Evolutionary conservation across 129 eudicot genomes (phyloP), one percentile per base, ranked within the genome.

Genomic region (Arctium lappa): DNA sequence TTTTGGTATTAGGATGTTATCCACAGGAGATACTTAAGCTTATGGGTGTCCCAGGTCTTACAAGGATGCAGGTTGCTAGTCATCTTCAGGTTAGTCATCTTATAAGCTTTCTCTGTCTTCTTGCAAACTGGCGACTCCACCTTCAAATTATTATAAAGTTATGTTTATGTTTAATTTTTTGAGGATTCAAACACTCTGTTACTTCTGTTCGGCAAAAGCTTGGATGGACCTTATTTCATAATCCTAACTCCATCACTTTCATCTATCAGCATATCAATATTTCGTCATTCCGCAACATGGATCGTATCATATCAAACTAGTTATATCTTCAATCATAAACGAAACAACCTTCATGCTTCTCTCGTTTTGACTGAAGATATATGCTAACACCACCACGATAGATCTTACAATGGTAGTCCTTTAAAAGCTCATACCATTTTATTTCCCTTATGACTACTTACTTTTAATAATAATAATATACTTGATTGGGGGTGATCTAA

Each of bases 1-100:
- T 30, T 50, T 79, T 38, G 60, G 22, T 73, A 31, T 78, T 70
- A 83, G 89, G 89, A 69, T 86, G 89, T 40, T 75, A 36, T 69
- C 89, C 89, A 7, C 79, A 83, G 83, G 72, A 83, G 78, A 86
- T 79, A 79, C 86, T 83, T 74, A 69, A 86, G 15, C 79, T 29
- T 15, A 86, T 86, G 89, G 86, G 32, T 50, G 87, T 86, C 66
- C 89, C 89, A 50, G 89, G 89, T 70, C 86, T 86, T 44, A 86
- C 87, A 1, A 79, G 89, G 76, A 75, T 71, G 89, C 89, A 86
- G 42, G 89, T 86, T 79, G 87, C 89, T 27, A 86, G 89, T 75
- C 89, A 86, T 83, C 87, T 86, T 1, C 89, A 86, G 89, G 89
- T 86, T 53, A 50, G 84, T 0, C 72, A 60, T 46, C 66, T 1